Conservation (phyloP, 306 rosid species). For the Glycine soja region DNA sequence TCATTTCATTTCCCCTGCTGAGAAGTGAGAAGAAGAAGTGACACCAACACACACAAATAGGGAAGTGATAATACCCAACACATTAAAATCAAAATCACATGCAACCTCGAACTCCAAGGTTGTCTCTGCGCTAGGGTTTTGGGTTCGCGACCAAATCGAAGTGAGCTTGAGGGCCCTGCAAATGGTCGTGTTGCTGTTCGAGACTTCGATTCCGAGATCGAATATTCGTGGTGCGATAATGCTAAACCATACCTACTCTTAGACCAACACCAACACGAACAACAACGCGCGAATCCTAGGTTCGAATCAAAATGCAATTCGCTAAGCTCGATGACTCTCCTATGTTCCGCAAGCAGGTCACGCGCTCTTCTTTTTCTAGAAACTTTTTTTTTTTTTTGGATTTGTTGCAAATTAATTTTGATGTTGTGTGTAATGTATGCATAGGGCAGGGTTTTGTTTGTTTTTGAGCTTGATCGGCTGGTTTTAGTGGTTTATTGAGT, state of each 20-base stretch:
- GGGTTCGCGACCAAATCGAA: constrained; percentile 12
- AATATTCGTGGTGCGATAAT: constrained; percentile 42
- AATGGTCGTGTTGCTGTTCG: constrained; percentile 17
- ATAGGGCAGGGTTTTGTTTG: not conserved
- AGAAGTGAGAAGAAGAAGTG: not conserved
- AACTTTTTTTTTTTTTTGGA: no score
- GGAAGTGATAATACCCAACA: not conserved
- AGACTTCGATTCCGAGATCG: constrained; percentile 50
- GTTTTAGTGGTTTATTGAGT: constrained; percentile 18
- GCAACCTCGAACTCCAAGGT: constrained; percentile 43
- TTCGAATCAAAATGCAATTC: constrained; percentile 77
- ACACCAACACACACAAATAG: not conserved
- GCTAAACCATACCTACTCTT: constrained; percentile 39
- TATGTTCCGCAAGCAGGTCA: constrained; percentile 99
- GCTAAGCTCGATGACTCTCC: constrained; percentile 99
- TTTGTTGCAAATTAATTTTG: not conserved
- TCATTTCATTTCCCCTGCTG: constrained; percentile 3
- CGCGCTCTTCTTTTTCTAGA: not conserved
- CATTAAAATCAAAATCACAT: constrained; percentile 46
- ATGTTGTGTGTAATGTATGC: not conserved
- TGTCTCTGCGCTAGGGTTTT: constrained; percentile 52
- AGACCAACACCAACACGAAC: constrained; percentile 7
- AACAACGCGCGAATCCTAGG: not conserved
- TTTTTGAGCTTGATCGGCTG: constrained; percentile 40
- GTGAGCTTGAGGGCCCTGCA: constrained; percentile 24